Conservation (phyloP, 1,284 basidiomycete genomes). For the Rugosomyces carneus region DNA sequence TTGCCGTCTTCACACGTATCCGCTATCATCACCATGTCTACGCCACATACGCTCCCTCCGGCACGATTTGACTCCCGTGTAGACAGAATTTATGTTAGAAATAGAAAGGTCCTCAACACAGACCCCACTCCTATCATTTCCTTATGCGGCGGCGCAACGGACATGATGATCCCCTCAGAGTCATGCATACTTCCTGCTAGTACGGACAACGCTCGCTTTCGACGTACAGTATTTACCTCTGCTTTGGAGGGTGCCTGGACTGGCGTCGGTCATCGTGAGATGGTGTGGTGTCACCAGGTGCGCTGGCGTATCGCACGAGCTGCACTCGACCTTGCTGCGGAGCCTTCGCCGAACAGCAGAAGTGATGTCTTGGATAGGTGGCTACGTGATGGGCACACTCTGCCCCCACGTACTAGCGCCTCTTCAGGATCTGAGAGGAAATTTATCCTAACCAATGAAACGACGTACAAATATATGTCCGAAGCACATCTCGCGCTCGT, state of each 20-base stretch:
- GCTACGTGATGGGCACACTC: slow-evolving; percentile 53
- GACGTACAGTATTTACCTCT: slow-evolving; percentile 81
- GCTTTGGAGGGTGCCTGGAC: slow-evolving; percentile 90
- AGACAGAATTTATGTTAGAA: slow-evolving; percentile 62
- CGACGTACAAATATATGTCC: slow-evolving; percentile 30
- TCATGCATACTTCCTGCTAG: slow-evolving; percentile 63
- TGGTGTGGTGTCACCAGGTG: slow-evolving; percentile 99
- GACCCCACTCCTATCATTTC: slow-evolving; percentile 70
- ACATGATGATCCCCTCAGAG: slow-evolving; percentile 91
- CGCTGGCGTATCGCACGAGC: slow-evolving; percentile 82
- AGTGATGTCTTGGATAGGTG: slow-evolving; percentile 48
- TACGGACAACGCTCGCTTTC: slow-evolving; percentile 28
- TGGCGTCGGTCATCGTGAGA: slow-evolving; percentile 91
- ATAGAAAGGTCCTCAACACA: slow-evolving; percentile 28
- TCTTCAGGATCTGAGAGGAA: slow-evolving; percentile 1
- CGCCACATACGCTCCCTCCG: slow-evolving; percentile 87
- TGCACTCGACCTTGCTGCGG: slow-evolving; percentile 60
- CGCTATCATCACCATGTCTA: slow-evolving; percentile 89
- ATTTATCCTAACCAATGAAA: slow-evolving; percentile 19
- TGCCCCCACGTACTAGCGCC: slow-evolving; percentile 24
- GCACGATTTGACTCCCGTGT: slow-evolving; percentile 82
- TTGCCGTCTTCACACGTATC: slow-evolving; percentile 63
- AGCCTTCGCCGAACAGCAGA: slow-evolving; percentile 25
- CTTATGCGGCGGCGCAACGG: slow-evolving; percentile 88
- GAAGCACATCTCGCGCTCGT: slow-evolving; percentile 36